A percentile compares a stretch with the other conserved stretches of the same genome.
Conservation (phyloP, 164 flowering plant genomes). For the Malania oleifera region DNA sequence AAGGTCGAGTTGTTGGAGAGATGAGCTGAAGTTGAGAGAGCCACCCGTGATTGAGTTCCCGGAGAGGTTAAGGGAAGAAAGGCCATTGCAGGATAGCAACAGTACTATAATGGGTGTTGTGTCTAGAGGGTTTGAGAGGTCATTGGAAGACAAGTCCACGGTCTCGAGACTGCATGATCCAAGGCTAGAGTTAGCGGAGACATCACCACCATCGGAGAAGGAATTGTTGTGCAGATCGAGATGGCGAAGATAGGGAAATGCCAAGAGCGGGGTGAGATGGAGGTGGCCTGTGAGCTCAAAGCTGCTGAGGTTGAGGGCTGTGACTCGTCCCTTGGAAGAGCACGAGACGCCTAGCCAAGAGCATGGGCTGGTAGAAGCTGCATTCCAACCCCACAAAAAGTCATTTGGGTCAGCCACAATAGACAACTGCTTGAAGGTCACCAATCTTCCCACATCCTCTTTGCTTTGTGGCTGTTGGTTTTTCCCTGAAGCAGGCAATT, state of each 20-base stretch:
- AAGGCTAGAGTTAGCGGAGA: constrained; percentile 20
- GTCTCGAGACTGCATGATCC: constrained; percentile 33
- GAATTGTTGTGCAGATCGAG: constrained; percentile 44
- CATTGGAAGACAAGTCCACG: constrained; percentile 57
- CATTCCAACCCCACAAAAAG: constrained; percentile 37
- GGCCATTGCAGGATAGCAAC: constrained; percentile 41
- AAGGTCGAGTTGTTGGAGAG: constrained; percentile 41
- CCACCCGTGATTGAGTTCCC: too few relatives aligned
- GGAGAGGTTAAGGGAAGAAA: constrained; percentile 49
- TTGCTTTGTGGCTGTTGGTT: too few relatives aligned
- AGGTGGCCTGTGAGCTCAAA: constrained; percentile 44
- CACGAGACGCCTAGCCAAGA: constrained; percentile 67
- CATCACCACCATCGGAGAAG: constrained; percentile 47
- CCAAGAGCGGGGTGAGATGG: constrained; percentile 33
- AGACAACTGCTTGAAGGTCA: constrained; percentile 34
- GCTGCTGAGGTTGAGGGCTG: constrained; percentile 41
- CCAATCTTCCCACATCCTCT: constrained; percentile 23
- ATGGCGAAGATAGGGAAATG: constrained; percentile 31
- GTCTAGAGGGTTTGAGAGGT: constrained; percentile 37
- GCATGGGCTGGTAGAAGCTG: constrained; percentile 35
- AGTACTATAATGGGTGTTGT: constrained; percentile 17
- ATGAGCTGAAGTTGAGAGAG: too few relatives aligned
- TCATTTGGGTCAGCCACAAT: constrained; percentile 35
- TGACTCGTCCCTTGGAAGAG: constrained; percentile 32
- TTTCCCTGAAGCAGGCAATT: too few relatives aligned